Evolutionary conservation across 106 monocot species (phyloP), one percentile per base, ranked within the genome.

Genomic region (Hemerocallis citrina): DNA sequence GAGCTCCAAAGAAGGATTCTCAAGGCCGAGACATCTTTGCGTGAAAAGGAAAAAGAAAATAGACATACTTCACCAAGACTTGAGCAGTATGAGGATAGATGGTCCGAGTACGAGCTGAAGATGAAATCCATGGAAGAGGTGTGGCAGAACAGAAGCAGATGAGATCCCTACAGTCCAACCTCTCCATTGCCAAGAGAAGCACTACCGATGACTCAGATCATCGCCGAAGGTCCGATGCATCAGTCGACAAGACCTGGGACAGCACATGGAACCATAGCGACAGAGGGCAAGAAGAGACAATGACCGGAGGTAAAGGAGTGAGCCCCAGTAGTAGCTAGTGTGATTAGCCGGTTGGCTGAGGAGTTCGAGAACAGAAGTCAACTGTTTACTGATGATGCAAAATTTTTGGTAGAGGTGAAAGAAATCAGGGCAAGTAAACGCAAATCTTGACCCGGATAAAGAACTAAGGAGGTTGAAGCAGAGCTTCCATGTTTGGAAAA

Each of bases 81-180:
- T 36, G 81, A 79, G 44, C 93, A 93, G 63, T 93, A 93, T 4
- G 88, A 88, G 51, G 77, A 31, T 50, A 71, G 85, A 5, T 93
- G 93, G 93, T 74, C 81, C 5, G 93, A 85, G 20, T 93, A 93
- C 19, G 88, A 93, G 58, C 81, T 76, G 68, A 93, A 93, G 37
- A 93, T 93, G 93, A 79, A 63, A 56, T 81, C 93, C 51, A 93
- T 93, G 93, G 93, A 93, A 59, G 93, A 93, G 65, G 70, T 88
- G 35, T 93, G 93, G 93, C n/a, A n/a, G n/a, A n/a, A n/a, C 93
- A 93, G 73, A 84, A 77, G 38, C 93, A 93, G 65, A 88, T 93
- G 93, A 63, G 76, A 22, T 88, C 93, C 3, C 42, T 93, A 23
- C 93, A 93, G 38, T 79, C 79, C 6, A 85, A 85, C 48, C 72